These are phyloP conservation scores for Pythium rishiriense DNA, from an alignment of 352 stramenopile species.

Conservation along the genomic window DNA sequence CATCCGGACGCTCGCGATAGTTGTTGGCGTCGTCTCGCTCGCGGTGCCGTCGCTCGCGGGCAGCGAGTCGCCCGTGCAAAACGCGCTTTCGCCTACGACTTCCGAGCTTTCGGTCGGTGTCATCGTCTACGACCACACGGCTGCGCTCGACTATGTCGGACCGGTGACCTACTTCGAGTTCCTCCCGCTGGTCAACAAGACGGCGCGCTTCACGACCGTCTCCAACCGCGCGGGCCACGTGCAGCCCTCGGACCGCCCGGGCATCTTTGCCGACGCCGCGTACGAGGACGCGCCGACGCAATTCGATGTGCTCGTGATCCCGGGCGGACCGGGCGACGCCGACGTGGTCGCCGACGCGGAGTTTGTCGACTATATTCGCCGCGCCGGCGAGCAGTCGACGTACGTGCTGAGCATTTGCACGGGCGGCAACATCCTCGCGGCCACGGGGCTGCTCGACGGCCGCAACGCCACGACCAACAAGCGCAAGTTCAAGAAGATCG, in stretches of 20 bases:
- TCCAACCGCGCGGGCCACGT: slow-evolving; percentile 3
- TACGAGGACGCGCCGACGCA: slow-evolving; percentile 25
- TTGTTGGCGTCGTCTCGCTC: background rate
- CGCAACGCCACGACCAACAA: slow-evolving; percentile 66
- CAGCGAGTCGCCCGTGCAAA: background rate
- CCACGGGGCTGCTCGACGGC: slow-evolving; percentile 46
- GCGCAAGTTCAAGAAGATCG: slow-evolving; percentile 37
- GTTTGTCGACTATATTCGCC: slow-evolving; percentile 42
- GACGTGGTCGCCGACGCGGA: slow-evolving; percentile 34
- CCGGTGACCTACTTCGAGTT: slow-evolving; percentile 17
- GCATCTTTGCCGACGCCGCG: slow-evolving; percentile 30
- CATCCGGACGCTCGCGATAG: background rate
- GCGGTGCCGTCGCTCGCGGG: background rate
- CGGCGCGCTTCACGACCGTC: background rate
- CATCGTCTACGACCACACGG: background rate
- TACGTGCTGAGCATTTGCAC: slow-evolving; percentile 56
- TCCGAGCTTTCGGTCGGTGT: slow-evolving; percentile 6
- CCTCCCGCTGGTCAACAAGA: slow-evolving; percentile 2
- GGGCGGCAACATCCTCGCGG: slow-evolving; percentile 40
- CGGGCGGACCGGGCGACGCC: slow-evolving; percentile 30
- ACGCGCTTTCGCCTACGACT: background rate
- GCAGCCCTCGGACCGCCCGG: background rate
- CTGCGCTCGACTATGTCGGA: slow-evolving; percentile 5
- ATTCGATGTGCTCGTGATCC: slow-evolving; percentile 48
- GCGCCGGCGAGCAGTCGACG: slow-evolving; percentile 25